Base-by-base conservation (phyloP, 73 alveolate species). In the Effrenium voratum region DNA sequence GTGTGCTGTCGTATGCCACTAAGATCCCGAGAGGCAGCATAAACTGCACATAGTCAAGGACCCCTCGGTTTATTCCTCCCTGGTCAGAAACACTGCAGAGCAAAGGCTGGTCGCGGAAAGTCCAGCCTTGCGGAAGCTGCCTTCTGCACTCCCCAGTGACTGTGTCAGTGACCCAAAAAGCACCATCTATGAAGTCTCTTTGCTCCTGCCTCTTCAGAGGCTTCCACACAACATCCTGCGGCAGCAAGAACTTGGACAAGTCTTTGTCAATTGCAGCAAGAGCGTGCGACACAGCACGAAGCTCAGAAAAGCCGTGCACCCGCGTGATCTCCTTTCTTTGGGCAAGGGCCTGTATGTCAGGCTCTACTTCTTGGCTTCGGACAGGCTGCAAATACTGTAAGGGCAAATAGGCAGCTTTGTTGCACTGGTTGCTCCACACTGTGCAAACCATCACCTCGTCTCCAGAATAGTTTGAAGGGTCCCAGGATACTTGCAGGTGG, bases 211-310 rank as follows among this genome's bases (percentile, higher is more conserved):
- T 12, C 30, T 32, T 73, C n/a, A 73, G 50, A 5, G 46, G 52
- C 30, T 34, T 38, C 28, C 22, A 26, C 50, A 32, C 4, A 5
- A 73, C 84, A 10, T 5, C 50, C 36, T 34, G 28, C 28, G 52
- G 46, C 19, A 32, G 12, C 28, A 22, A 46, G 34, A 73, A 73
- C 26, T 22, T 38, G 52, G 47, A 38, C 12, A 73, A 26, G 8
- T 32, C 52, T 49, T 34, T 34, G 50, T 26, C 50, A 28, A 73
- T 73, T 10, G 32, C 84, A 4, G 6, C 28, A 12, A 73, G 30
- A n/a, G 84, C 84, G 34, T 73, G 46, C 4, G 52, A n/a, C 47
- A 73, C n/a, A 12, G 84, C 84, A 32, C 84, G 84, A 10, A 73
- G 50, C 50, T 73, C 47, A 22, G 47, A 10, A 34, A 15, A 73